Conservation (phyloP, 306 rosid species). For the Leucaena leucocephala region DNA sequence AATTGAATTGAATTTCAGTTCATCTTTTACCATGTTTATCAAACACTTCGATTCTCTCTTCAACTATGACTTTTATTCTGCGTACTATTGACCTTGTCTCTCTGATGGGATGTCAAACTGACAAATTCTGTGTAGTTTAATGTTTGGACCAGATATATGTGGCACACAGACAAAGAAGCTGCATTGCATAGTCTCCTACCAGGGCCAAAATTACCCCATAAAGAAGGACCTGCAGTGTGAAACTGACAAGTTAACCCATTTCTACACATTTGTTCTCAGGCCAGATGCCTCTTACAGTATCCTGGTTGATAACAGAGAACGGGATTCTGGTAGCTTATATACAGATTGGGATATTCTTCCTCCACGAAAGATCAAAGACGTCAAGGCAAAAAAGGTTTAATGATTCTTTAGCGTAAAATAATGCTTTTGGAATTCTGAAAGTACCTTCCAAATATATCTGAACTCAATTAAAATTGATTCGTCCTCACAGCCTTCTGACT, state of each 20-base stretch:
- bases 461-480: constrained; percentile 20
- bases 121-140: constrained; percentile 59
- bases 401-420: neutral
- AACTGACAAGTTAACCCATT: constrained; percentile 93
- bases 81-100: no score
- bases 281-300: constrained; percentile 92
- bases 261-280: constrained; percentile 89
- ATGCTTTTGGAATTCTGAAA: neutral
- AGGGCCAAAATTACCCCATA: constrained; percentile 94
- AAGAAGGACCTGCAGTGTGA: constrained; percentile 96
- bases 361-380: constrained; percentile 57
- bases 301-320: constrained; percentile 84
- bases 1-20: constrained; percentile 13
- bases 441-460: constrained; percentile 15
- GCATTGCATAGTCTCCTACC: constrained; percentile 85
- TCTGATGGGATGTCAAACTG: constrained; percentile 27
- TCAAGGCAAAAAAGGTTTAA: constrained; percentile 60
- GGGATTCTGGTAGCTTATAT: constrained; percentile 68
- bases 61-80: no score
- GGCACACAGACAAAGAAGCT: constrained; percentile 95
- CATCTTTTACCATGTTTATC: neutral
- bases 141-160: constrained; percentile 99
- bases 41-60: neutral
- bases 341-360: constrained; percentile 70
- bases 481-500: constrained; percentile 55